phyloP scores from a whole-genome alignment of 768 basidiomycete genomes.

The Pholiota microspora region DNA sequence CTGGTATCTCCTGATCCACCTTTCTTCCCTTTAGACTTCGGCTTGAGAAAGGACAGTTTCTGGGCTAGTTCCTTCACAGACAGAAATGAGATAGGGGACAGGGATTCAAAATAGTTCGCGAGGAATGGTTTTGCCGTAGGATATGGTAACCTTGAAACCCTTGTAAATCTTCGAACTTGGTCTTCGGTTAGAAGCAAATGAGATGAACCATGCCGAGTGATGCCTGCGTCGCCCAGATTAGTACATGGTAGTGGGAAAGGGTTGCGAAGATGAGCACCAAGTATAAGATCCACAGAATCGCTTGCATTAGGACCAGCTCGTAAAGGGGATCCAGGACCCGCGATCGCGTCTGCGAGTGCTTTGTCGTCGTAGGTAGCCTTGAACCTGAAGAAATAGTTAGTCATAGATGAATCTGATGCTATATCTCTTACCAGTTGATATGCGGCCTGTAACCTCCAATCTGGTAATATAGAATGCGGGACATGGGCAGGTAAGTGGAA shows the following conservation, averaged over 20 bases:
- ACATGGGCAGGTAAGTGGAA: neutral
- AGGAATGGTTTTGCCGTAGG: neutral
- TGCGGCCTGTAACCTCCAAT: constrained; percentile 9
- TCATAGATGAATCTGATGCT: neutral
- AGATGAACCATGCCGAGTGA: constrained; percentile 40
- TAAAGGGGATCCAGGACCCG: constrained; percentile 25
- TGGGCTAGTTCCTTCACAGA: constrained; percentile 27
- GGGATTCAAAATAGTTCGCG: constrained; percentile 34
- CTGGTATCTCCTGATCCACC: constrained; percentile 33
- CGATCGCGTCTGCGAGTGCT: constrained; percentile 27
- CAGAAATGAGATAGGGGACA: constrained; percentile 47
- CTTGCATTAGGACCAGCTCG: constrained; percentile 17
- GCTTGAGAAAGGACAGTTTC: constrained; percentile 38
- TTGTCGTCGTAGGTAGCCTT: constrained; percentile 32
- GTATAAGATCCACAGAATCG: constrained; percentile 35
- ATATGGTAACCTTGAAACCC: neutral
- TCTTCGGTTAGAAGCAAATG: constrained; percentile 40
- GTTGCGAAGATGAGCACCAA: constrained; percentile 38
- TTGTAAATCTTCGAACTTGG: constrained; percentile 25
- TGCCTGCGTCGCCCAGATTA: constrained; percentile 29
- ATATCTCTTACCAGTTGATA: constrained; percentile 3
- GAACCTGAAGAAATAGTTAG: constrained; percentile 7
- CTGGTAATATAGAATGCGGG: neutral
- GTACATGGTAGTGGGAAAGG: neutral
- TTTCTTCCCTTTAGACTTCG: constrained; percentile 32